Percentiles rank a stretch among this genome's conserved stretches.
phyloP scores from a whole-genome alignment of 352 stramenopile genomes.

The Phytopythium aichiense region DNA sequence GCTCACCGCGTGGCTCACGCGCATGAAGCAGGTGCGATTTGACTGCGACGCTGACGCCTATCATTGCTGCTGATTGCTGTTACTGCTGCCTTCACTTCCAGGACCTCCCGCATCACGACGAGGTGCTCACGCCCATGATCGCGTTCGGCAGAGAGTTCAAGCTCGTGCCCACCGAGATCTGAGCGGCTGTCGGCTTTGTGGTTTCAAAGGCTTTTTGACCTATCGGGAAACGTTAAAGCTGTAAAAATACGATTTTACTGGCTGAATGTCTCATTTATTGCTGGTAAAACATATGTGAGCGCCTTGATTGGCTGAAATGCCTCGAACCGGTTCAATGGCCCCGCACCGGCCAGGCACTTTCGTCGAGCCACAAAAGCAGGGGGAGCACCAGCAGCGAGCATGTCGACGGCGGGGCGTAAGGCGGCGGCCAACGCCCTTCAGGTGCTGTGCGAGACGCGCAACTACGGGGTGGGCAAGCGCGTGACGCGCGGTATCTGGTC shows the following conservation, averaged over 20 bases:
- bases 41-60: too few relatives aligned
- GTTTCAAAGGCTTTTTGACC: not conserved
- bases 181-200: too few relatives aligned
- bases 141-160: constrained; percentile 71
- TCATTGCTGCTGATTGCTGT: too few relatives aligned
- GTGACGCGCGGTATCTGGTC: constrained; percentile 76
- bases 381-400: not conserved
- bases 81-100: constrained; percentile 9
- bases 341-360: not conserved
- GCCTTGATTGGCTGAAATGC: constrained; percentile 5
- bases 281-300: too few relatives aligned
- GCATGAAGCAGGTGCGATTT: constrained; percentile 53
- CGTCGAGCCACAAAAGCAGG: not conserved
- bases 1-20: constrained; percentile 50
- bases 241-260: not conserved
- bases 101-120: constrained; percentile 55
- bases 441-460: constrained; percentile 57
- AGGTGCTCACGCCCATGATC: constrained; percentile 62
- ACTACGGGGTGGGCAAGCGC: constrained; percentile 65
- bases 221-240: not conserved
- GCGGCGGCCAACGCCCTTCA: constrained; percentile 69
- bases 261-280: not conserved
- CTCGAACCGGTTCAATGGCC: not conserved
- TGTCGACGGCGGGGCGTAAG: constrained; percentile 22
- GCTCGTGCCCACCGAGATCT: constrained; percentile 39